Evolutionary conservation across 768 basidiomycete genomes (phyloP).

Genomic region (Sarcomyxa edulis): DNA sequence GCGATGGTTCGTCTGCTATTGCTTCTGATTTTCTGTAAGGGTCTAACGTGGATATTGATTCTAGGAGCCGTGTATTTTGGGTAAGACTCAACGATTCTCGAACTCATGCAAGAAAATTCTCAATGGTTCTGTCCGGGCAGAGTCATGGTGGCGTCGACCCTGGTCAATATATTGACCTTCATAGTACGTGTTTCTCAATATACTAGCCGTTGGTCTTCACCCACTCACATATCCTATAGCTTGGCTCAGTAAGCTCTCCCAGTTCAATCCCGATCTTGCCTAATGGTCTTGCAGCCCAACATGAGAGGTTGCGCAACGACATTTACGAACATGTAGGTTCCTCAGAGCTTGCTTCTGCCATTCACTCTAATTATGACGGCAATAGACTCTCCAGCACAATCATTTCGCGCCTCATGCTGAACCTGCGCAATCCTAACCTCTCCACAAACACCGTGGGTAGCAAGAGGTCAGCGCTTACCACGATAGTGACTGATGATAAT

Average conservation of each 20-base stretch:
- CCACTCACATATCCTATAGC: no score
- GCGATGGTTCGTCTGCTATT: slow-evolving; percentile 28
- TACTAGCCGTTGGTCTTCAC: not conserved
- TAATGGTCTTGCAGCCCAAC: slow-evolving; percentile 18
- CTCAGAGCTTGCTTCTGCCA: not conserved
- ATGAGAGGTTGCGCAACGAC: slow-evolving; percentile 26
- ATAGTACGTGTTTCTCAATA: slow-evolving; percentile 29
- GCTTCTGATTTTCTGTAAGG: not conserved
- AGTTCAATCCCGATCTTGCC: not conserved
- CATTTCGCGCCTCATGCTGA: slow-evolving; percentile 36
- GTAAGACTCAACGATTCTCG: slow-evolving; percentile 13
- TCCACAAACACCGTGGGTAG: no score
- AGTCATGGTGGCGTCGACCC: slow-evolving; percentile 27
- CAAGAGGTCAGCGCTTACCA: no score
- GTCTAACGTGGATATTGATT: no score
- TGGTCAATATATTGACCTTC: slow-evolving; percentile 33
- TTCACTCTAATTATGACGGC: not conserved
- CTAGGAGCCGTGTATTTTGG: slow-evolving; percentile 34
- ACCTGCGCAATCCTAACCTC: slow-evolving; percentile 28
- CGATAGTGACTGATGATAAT: no score
- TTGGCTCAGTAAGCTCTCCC: slow-evolving; percentile 22
- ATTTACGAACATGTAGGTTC: slow-evolving; percentile 31
- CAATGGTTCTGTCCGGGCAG: slow-evolving; percentile 13
- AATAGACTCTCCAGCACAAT: slow-evolving; percentile 24
- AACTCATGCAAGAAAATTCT: not conserved